Conservation (phyloP, 2,329 filamentous ascomycete genomes). For the Sclerotinia minor region DNA sequence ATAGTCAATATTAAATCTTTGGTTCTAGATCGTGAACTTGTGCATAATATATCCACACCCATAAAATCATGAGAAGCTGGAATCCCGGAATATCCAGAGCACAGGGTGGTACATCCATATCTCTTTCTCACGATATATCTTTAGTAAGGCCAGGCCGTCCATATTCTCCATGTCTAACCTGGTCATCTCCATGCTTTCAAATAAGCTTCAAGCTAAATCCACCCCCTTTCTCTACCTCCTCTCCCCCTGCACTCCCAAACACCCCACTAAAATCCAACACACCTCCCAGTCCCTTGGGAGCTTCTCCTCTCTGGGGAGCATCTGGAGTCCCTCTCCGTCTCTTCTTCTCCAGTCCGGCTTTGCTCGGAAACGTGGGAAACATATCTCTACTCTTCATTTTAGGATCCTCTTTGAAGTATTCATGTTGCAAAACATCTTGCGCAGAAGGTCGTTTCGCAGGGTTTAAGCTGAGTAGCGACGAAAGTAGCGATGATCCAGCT, state of each 20-base stretch:
- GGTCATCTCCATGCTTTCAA: conserved; percentile 26
- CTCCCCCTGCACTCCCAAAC: conserved; percentile 65
- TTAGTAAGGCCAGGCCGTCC: background rate
- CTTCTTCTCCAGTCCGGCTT: conserved; percentile 85
- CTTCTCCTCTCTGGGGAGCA: conserved; percentile 76
- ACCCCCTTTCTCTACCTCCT: conserved; percentile 64
- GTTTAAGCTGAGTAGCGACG: conserved; percentile 70
- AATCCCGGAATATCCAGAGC: background rate
- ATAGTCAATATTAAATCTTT: conserved; percentile 3
- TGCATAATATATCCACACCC: background rate
- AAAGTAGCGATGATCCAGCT: conserved; percentile 70
- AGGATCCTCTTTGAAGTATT: conserved; percentile 87
- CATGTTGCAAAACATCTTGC: conserved; percentile 70
- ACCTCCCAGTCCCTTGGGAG: conserved; percentile 36
- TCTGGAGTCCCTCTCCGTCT: conserved; percentile 72
- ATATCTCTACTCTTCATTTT: conserved; percentile 85
- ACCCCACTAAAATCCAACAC: conserved; percentile 68
- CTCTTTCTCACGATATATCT: background rate
- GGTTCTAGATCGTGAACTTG: background rate
- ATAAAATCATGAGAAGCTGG: background rate
- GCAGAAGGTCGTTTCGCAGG: conserved; percentile 71
- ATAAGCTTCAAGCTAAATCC: conserved; percentile 67
- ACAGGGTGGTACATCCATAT: conserved; percentile 15
- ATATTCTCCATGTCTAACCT: background rate
- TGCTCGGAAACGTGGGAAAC: conserved; percentile 96